phyloP scores from a whole-genome alignment of 75 land plant species.

The Cupressus sempervirens region DNA sequence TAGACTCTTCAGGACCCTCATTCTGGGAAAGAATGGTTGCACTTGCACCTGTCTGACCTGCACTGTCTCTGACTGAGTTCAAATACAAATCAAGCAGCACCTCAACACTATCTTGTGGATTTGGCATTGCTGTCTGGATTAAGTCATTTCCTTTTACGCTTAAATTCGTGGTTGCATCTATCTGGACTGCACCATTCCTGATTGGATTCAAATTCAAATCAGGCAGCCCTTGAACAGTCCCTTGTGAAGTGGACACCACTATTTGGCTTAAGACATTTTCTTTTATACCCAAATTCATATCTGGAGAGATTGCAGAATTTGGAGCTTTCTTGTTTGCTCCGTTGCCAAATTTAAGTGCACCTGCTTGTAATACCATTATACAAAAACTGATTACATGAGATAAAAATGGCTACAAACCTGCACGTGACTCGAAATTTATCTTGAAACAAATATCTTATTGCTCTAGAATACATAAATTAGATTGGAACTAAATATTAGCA shows the following conservation, averaged over 20 bases:
- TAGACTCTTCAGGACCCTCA: not conserved
- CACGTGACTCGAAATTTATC: not conserved
- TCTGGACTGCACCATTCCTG: not conserved
- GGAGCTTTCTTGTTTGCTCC: not conserved
- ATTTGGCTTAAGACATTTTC: not conserved
- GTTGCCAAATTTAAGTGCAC: not conserved
- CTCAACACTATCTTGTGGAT: not conserved
- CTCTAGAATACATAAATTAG: not conserved
- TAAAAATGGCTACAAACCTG: not conserved
- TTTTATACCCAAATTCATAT: not conserved
- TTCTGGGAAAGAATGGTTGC: not conserved
- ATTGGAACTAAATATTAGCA: not conserved
- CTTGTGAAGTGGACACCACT: not conserved
- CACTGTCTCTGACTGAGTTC: not conserved
- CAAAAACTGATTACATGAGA: not conserved
- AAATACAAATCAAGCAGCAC: slow-evolving; percentile 5
- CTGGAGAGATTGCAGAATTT: not conserved
- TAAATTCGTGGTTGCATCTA: not conserved
- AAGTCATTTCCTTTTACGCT: not conserved
- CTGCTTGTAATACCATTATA: not conserved
- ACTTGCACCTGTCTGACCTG: not conserved
- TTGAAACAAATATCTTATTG: not conserved
- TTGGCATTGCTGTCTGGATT: not conserved
- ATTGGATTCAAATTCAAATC: slow-evolving; percentile 6
- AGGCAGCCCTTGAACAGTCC: not conserved